A percentile compares a stretch with the other conserved stretches of the same genome.
Evolutionary conservation across 2,329 filamentous ascomycete species (phyloP).

Genomic region (Emmonsiellopsis sp.): DNA sequence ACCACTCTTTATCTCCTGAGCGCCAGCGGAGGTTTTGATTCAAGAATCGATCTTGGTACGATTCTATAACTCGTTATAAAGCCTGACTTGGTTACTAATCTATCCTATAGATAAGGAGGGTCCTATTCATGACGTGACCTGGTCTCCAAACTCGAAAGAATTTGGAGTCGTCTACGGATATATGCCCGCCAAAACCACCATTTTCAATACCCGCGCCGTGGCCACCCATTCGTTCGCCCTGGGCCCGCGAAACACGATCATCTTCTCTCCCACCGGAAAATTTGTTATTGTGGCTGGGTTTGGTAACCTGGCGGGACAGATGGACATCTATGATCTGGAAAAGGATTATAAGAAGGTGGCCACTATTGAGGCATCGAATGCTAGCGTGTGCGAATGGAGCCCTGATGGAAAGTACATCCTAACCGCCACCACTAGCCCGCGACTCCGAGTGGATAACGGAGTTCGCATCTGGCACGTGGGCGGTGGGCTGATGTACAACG

Average conservation of each 20-base stretch:
- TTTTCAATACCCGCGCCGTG: constrained; percentile 85
- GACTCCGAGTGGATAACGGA: constrained; percentile 92
- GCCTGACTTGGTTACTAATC: constrained; percentile 7
- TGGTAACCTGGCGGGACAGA: constrained; percentile 92
- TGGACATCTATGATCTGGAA: constrained; percentile 93
- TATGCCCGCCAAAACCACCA: constrained; percentile 98
- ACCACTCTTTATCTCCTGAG: constrained; percentile 93
- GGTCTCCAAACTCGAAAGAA: constrained; percentile 95
- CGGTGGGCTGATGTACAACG: constrained; percentile 84
- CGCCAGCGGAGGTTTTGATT: constrained; percentile 84
- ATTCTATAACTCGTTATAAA: constrained; percentile 3
- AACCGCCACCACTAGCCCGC: constrained; percentile 93
- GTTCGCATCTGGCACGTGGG: constrained; percentile 90
- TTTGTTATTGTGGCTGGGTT: constrained; percentile 94
- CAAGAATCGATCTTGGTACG: constrained; percentile 66
- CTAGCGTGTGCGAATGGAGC: constrained; percentile 94
- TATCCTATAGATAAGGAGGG: constrained; percentile 71
- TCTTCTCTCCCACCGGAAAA: constrained; percentile 85
- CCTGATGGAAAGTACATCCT: constrained; percentile 91
- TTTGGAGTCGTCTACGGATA: constrained; percentile 97
- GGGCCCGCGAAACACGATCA: constrained; percentile 84
- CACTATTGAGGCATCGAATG: constrained; percentile 91
- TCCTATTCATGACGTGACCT: constrained; percentile 95
- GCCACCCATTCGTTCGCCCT: constrained; percentile 78
- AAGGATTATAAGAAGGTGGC: constrained; percentile 88